Evolutionary conservation across 805 yeast genomes (phyloP), one percentile per base, ranked within the genome.

Genomic region (Maudiozyma pseudohumilis): DNA sequence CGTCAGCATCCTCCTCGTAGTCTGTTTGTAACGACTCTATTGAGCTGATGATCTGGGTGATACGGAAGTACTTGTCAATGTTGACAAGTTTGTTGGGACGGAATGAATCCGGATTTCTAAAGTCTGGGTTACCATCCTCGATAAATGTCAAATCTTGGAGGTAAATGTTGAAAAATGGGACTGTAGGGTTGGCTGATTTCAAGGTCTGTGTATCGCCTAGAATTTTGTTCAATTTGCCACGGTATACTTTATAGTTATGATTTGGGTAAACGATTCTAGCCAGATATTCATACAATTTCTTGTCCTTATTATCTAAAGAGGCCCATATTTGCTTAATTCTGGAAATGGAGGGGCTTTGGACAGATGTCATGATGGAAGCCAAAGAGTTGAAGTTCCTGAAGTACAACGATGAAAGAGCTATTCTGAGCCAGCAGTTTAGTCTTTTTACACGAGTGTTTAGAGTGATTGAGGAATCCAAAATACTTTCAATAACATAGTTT

Each of bases 61-160:
- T 70, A 52, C 76, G 79, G 57, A 70, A 67, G 51, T 78, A 79
- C 53, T 83, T 83, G 53, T 80, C 92, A 44, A 82, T 72, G 51
- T 83, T 81, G 50, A 83, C 74, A 45, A 80, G 63, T 38, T 64
- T 65, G 18, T 70, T 60, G 31, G 65, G 61, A 32, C 65, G 48
- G 64, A 70, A 64, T 5, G 65, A 56, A 43, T 75, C 73, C 5
- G 80, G 77, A 42, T 67, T 72, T 53, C 88, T 66, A 53, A 64
- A 77, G 48, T 75, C 78, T 28, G 80, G 70, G 52, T 82, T 82
- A n/a, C 92, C 89, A 47, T 83, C 94, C 36, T 77, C 71, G n/a
- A 81, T 75, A 60, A 82, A 81, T 0, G 88, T 81, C 49, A 83
- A 65, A 58, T 83, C 94, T 58, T 80, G 92, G 32, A 83, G 61